phyloP scores from a whole-genome alignment of 768 basidiomycete species.

The Boletus speciosus region DNA sequence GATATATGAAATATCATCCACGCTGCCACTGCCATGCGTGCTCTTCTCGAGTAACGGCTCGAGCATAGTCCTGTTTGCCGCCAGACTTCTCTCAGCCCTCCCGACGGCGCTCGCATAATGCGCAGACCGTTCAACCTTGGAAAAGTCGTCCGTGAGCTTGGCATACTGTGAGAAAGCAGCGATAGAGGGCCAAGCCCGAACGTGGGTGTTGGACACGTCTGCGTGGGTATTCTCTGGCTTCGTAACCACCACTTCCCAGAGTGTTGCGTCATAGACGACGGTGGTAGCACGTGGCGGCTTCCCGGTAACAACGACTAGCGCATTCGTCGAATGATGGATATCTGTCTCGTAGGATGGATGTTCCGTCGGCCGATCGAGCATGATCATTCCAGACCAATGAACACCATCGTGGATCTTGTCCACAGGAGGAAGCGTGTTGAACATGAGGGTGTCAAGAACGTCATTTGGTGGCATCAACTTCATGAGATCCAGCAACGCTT shows the following conservation, averaged over 20 bases:
- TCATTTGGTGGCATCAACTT: conserved; percentile 1
- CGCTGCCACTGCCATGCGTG: background rate
- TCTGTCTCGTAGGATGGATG: conserved; percentile 11
- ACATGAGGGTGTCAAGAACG: conserved; percentile 13
- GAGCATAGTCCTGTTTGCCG: background rate
- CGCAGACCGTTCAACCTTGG: conserved; percentile 2
- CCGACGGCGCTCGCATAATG: background rate
- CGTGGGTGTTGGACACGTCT: background rate
- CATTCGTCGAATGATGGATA: conserved; percentile 1
- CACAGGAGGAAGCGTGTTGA: conserved; percentile 4
- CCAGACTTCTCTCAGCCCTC: conserved; percentile 7
- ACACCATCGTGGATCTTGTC: background rate
- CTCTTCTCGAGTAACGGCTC: background rate
- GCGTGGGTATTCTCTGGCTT: background rate
- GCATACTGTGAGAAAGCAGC: background rate
- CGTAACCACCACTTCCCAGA: conserved; percentile 6
- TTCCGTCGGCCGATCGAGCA: conserved; percentile 1
- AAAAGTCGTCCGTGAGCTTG: conserved; percentile 1
- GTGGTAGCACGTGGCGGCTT: background rate
- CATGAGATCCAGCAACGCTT: conserved; percentile 6
- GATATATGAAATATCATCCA: background rate
- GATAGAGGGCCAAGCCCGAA: background rate
- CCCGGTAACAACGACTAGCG: background rate
- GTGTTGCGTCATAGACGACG: background rate
- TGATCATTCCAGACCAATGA: conserved; percentile 14